Evolutionary conservation across 345 rosid species (phyloP), one percentile per base, ranked within the genome.

Genomic region (Arabis alpina): DNA sequence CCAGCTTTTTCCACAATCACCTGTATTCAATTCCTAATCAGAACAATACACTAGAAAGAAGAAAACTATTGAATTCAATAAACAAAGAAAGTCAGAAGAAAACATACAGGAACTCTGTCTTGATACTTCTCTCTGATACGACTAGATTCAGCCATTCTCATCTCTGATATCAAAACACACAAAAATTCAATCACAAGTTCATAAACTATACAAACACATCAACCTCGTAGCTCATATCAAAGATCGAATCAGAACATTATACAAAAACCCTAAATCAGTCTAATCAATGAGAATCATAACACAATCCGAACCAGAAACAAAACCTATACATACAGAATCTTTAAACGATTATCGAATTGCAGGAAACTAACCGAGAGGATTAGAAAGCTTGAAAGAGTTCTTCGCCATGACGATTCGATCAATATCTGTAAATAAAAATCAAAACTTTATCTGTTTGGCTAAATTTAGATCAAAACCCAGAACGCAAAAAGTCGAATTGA

Each of bases 1-100:
- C 81, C 88, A 9, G 85, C 94, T 75, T 84, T 92, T 66, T 89
- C 96, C 69, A 89, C 94, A 65, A 89, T 89, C 69, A 89, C 98
- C 96, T 92, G 61, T 28, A 52, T 58, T 58, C 16, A 0, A 2
- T 55, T 63, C 48, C 54, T 25, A n/a, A 6, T 74, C 25, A 74
- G 69, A 60, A 25, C 40, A 10, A 45, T 2, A 54, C 2, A 9
- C 8, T 32, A 14, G 8, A 53, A 3, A 3, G 10, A n/a, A 14
- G 2, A 28, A 52, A 51, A 11, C 3, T 3, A 12, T 7, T 40
- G 6, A 9, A 15, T 25, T 39, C 4, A 1, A 9, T 63, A 63
- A 36, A 0, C 8, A 6, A 4, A 12, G 1, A 54, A 30, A 40
- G 45, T 19, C n/a, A 0, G 36, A 34, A 56, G 51, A 41, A 41